Evolutionary conservation across 148 eudicot genomes (phyloP), one percentile per base, ranked within the genome.

Genomic region (Amaranthus hypochondriacus): DNA sequence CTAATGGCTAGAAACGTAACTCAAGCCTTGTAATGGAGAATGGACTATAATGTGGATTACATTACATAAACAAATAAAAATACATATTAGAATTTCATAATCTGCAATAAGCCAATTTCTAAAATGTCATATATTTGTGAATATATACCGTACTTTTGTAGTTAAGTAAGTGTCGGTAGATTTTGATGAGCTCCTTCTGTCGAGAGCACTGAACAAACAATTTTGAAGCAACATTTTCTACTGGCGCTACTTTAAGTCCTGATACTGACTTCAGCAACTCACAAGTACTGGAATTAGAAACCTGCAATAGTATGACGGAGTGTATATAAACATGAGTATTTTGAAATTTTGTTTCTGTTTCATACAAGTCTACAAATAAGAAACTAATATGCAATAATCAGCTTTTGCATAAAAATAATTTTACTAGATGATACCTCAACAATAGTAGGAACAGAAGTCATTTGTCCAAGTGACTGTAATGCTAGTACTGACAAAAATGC

Each of bases 201-300:
- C 97, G 90, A 73, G 99, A 95, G 86, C 99, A 92, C 71, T 95
- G 99, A 56, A 95, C 99, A 89, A 95, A 95, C 81, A 95, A 86
- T 80, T 95, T 95, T 73, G 99, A 89, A 47, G 96, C 78, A 68
- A 95, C 97, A 82, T 92, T 92, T 82, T 95, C 96, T 75, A 95
- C 96, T 4, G 99, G 94, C 73, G 83, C 86, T 48, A 95, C 97
- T 80, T 87, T 95, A 83, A 90, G 80, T 66, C 97, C 99, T 13
- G 97, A 87, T 70, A 95, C 84, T 60, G 99, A 92, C 80, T 86
- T 88, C 63, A 95, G 84, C 75, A 95, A 87, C 83, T 92, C 96
- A 73, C 96, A 90, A 56, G 99, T 90, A 76, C 84, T 92, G 77
- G 94, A 77, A 75, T 85, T 89, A 48, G 92, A 89, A 81, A 95